These are phyloP conservation scores for Naegleria gruberi DNA, from an alignment of 208 protist genomes.

Conservation along the genomic window DNA sequence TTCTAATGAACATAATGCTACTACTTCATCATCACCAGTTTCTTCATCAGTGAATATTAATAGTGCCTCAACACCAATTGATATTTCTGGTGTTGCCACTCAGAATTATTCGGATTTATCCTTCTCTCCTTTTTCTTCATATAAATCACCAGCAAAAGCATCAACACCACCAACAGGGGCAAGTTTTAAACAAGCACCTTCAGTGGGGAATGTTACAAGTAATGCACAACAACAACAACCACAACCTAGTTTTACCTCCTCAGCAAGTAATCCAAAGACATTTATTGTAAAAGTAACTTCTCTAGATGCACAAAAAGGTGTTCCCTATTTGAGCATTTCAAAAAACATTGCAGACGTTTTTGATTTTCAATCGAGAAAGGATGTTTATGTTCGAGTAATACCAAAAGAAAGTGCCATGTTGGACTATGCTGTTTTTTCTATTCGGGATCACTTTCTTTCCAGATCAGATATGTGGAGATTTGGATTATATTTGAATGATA, in stretches of 20 bases:
- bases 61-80: neutral
- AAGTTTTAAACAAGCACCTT: neutral
- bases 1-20: neutral
- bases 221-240: neutral
- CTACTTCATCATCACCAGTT: neutral
- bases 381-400: neutral
- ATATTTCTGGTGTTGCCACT: neutral
- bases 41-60: neutral
- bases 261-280: neutral
- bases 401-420: neutral
- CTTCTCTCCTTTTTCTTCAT: neutral
- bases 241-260: neutral
- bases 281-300: neutral
- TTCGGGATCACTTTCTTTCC: slow-evolving; percentile 23
- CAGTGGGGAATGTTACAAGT: neutral
- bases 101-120: neutral
- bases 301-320: neutral
- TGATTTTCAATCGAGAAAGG: slow-evolving; percentile 4
- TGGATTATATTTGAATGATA: neutral
- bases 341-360: slow-evolving; percentile 19
- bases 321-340: neutral
- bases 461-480: slow-evolving; percentile 20
- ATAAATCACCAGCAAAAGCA: neutral
- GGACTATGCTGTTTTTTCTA: slow-evolving; percentile 20
- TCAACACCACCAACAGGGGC: neutral